Conservation (phyloP, 371 early-diverging fungal species). For the Ordospora colligata region DNA sequence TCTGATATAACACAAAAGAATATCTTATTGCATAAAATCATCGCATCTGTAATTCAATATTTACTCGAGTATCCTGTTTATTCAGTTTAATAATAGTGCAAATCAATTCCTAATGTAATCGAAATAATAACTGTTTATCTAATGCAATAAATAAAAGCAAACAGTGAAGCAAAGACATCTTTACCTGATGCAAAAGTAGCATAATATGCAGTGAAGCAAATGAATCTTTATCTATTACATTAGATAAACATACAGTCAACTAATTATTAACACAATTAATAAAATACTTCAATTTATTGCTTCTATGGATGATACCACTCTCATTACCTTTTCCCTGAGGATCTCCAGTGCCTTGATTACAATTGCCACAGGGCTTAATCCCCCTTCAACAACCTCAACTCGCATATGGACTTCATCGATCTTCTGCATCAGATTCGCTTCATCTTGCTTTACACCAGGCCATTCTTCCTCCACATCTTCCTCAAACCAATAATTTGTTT, state of each 20-base stretch:
- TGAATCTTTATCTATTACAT: not conserved
- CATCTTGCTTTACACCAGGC: conserved; percentile 43
- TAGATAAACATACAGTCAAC: not conserved
- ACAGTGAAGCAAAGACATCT: not conserved
- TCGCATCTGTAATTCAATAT: too few species aligned
- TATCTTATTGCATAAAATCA: not conserved
- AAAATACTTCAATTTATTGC: not conserved
- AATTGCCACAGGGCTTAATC: conserved; percentile 48
- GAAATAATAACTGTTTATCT: not conserved
- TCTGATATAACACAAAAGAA: too few species aligned
- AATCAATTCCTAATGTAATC: too few species aligned
- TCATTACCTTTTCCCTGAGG: conserved; percentile 41
- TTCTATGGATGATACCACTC: not conserved
- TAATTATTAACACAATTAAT: not conserved
- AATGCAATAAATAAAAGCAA: not conserved
- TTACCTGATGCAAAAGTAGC: not conserved
- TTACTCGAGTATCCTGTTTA: too few species aligned
- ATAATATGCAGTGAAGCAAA: not conserved
- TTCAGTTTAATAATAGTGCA: too few species aligned
- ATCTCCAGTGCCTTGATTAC: conserved; percentile 42
- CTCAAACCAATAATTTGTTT: conserved; percentile 83
- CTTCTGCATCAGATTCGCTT: conserved; percentile 14
- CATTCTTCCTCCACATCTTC: conserved; percentile 64
- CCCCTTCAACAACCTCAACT: conserved; percentile 58
- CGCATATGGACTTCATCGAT: conserved; percentile 48